Base-by-base conservation (phyloP, 2,329 filamentous ascomycete genomes). In the Ilyonectria robusta region DNA sequence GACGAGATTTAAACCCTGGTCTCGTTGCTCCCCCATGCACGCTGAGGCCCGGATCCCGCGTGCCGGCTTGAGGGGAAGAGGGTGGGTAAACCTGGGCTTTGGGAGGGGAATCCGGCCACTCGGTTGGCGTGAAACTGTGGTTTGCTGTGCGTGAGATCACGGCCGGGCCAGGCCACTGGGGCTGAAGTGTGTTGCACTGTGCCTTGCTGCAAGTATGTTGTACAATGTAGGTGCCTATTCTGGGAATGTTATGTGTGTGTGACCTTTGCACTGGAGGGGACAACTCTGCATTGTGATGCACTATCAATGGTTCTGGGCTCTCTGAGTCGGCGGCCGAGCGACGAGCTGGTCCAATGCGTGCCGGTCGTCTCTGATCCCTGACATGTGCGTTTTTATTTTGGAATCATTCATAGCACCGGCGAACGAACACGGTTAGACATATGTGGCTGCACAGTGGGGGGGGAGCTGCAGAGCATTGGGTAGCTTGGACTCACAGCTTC, bases 41-140 rank as follows among this genome's bases (percentile, higher is more conserved):
- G 17, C 47, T 62, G 50, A 53, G 48, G 47, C 65, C 67, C 69
- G 71, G 67, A 69, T 73, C 64, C 62, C 63, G 59, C 55, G 50
- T 75, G 70, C 72, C 58, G 63, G 65, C 57, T 57, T 59, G 54
- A 48, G 55, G 37, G 33, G 17, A 26, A 37, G 60, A 65, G 69
- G 70, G 66, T 65, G 70, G 37, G 62, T 33, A 50, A 29, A 31
- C 46, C 59, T 44, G n/a, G 50, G 59, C 53, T 35, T 35, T 60
- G 62, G 44, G 60, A 40, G 59, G 55, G 44, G 51, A 50, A 53
- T 57, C 66, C 62, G 54, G 66, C 62, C 59, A 64, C 56, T 69
- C 65, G 68, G 68, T 64, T 69, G 66, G 56, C 61, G 53, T 61
- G 51, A 47, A 53, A 61, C 46, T 37, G 23, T 40, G 15, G 15